Base-by-base conservation (phyloP, 2,329 filamentous ascomycete species). In the Mycosphaerella sp. region DNA sequence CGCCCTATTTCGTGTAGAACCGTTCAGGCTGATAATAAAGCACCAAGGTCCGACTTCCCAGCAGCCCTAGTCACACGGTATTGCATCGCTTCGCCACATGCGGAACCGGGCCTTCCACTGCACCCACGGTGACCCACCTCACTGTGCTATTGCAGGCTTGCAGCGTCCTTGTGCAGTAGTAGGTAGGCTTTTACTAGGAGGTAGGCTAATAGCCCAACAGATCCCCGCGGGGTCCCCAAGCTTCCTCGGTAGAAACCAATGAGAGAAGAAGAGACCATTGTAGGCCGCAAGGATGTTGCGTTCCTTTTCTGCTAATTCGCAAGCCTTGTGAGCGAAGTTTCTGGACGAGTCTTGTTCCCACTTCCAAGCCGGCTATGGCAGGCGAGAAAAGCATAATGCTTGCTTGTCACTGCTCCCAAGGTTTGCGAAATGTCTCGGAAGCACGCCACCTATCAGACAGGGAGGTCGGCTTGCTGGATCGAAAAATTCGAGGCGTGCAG, bases 391-490 rank as follows among this genome's bases (percentile, higher is more conserved):
- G 5, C 6, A 6, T 29, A 29, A 29, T 29, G 26, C 26, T 29
- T 44, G 48, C 48, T 51, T 51, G 42, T 51, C 21, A 21, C 34
- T 29, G 48, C 31, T 51, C 31, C 45, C 41, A 51, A 51, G 48
- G 23, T 39, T 41, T 26, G 40, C 31, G 21, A 43, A 45, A 29
- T 29, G 42, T 39, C 41, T 50, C 43, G 31, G 48, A 36, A 43
- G 40, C 17, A 14, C 40, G 40, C 40, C 26, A 36, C 29, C 23
- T 44, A 31, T 38, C 11, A 40, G 17, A 14, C 10, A 8, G 26
- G 36, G 36, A 39, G 36, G 11, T 39, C 41, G 12, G 41, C 41
- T 29, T n/a, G 43, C 21, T 45, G 4, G 21, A 21, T 12, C 29
- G 40, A 9, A 42, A 17, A 21, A 42, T 21, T n/a, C 14, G 10